Evolutionary conservation across 139 green algal species (phyloP).

Genomic region (Ettlia oleoabundans): DNA sequence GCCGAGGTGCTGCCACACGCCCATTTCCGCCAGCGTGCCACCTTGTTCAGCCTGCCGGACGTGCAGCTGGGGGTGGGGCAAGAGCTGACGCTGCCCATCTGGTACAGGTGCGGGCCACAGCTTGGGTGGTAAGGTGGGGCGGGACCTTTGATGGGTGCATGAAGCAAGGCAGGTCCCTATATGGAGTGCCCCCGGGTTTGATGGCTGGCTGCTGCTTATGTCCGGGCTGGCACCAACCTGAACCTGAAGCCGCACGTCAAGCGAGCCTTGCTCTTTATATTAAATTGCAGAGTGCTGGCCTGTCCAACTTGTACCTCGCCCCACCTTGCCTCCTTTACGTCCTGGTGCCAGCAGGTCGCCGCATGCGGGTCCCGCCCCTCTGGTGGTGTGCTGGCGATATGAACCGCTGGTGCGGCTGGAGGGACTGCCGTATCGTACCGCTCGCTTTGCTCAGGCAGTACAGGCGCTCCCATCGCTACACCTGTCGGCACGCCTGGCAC

Average conservation of each 20-base stretch:
- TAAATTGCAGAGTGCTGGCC: no score
- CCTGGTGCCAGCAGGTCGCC: not conserved
- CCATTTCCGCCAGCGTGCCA: not conserved
- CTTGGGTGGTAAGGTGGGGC: not conserved
- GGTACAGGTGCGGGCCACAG: conserved; percentile 10
- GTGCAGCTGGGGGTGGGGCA: conserved; percentile 30
- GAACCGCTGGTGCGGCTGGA: conserved; percentile 35
- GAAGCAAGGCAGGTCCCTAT: no score
- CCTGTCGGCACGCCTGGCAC: conserved; percentile 30
- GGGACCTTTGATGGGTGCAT: no score
- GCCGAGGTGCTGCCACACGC: not conserved
- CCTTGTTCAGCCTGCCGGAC: not conserved
- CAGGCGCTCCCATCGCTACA: conserved; percentile 54
- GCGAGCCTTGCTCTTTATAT: no score
- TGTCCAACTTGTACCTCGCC: no score
- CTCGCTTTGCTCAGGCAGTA: conserved; percentile 62
- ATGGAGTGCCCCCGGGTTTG: no score
- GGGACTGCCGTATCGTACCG: conserved; percentile 57
- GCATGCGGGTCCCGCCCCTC: not conserved
- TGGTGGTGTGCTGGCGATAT: conserved; percentile 26
- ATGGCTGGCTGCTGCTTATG: no score
- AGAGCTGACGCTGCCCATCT: conserved; percentile 32
- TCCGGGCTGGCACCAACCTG: no score
- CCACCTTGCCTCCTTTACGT: not conserved
- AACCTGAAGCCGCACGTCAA: no score